These are phyloP conservation scores for Fusarium setosum DNA, from an alignment of 2,329 filamentous ascomycete species.

Conservation along the genomic window DNA sequence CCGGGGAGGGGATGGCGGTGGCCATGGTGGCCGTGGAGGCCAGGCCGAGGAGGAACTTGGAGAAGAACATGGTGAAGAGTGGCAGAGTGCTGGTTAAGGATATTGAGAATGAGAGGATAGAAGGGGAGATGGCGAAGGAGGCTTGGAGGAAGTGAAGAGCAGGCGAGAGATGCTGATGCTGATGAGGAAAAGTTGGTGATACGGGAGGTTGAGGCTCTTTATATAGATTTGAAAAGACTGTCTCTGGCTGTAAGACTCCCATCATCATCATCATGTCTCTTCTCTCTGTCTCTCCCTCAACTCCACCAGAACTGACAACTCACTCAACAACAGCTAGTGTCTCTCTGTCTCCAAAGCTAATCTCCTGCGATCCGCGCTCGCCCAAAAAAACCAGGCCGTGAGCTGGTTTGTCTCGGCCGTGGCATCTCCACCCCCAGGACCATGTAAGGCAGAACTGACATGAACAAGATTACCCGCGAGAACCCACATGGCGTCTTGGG, in stretches of 20 bases:
- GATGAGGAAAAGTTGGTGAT: conserved; percentile 17
- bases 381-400: too few relatives aligned
- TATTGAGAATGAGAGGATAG: background rate
- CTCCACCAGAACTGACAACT: conserved; percentile 4
- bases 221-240: conserved; percentile 22
- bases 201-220: conserved; percentile 16
- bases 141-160: conserved; percentile 29
- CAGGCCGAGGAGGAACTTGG: conserved; percentile 39
- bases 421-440: background rate
- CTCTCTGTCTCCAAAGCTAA: background rate
- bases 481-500: background rate
- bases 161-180: conserved; percentile 12
- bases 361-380: background rate
- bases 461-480: background rate
- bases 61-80: conserved; percentile 46
- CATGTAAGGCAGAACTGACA: too few relatives aligned
- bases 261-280: background rate
- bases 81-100: background rate
- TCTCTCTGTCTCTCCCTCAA: conserved; percentile 1
- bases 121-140: conserved; percentile 11
- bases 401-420: background rate
- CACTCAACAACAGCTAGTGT: background rate
- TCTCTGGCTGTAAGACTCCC: too few relatives aligned
- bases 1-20: conserved; percentile 35
- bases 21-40: conserved; percentile 43